phyloP scores from a whole-genome alignment of 306 rosid genomes.

The Cercis canadensis region DNA sequence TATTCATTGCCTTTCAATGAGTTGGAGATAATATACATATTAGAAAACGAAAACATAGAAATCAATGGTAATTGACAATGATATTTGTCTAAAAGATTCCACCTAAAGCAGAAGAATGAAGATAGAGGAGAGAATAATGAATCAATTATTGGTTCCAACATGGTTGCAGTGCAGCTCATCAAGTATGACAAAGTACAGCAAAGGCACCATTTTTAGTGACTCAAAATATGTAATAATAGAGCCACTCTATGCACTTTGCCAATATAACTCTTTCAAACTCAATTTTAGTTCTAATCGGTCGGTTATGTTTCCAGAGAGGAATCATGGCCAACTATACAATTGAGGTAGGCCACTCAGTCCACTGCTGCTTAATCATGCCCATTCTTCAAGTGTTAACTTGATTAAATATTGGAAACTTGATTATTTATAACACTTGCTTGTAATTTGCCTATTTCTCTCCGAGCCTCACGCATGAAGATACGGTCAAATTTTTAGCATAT shows the following conservation, averaged over 20 bases:
- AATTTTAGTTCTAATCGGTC: slow-evolving; percentile 18
- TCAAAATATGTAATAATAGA: slow-evolving; percentile 19
- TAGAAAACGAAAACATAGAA: no score
- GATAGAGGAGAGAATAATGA: background rate
- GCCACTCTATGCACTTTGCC: background rate
- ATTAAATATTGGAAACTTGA: background rate
- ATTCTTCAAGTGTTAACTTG: slow-evolving; percentile 6
- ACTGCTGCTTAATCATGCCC: slow-evolving; percentile 30
- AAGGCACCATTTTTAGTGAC: slow-evolving; percentile 12
- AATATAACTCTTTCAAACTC: slow-evolving; percentile 24
- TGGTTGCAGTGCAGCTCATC: slow-evolving; percentile 28
- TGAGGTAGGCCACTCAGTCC: background rate
- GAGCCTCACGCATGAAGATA: slow-evolving; percentile 31
- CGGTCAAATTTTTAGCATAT: slow-evolving; percentile 7
- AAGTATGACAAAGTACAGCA: slow-evolving; percentile 32
- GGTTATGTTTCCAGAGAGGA: slow-evolving; percentile 27
- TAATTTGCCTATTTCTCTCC: background rate
- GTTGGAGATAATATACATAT: no score
- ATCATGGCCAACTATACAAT: slow-evolving; percentile 28
- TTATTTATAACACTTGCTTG: background rate
- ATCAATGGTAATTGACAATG: no score
- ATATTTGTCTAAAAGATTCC: no score
- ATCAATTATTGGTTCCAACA: slow-evolving; percentile 26
- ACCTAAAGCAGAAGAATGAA: no score
- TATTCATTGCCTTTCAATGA: no score